phyloP scores from a whole-genome alignment of 1,284 basidiomycete species.

The Cryptococcus floricola region DNA sequence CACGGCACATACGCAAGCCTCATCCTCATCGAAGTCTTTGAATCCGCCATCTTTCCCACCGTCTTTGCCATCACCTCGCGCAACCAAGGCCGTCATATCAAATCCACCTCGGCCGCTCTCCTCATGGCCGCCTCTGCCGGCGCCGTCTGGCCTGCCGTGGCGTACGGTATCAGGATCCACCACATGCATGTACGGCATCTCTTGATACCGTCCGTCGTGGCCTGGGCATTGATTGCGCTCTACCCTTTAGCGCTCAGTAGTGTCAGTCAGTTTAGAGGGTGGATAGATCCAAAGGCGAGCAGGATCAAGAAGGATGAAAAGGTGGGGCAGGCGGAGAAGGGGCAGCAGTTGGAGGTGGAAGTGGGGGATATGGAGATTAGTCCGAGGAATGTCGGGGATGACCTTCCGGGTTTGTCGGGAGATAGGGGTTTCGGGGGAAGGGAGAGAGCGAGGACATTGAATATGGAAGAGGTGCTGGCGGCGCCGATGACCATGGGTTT shows the following conservation, averaged over 20 bases:
- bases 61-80: constrained; percentile 44
- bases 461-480: neutral
- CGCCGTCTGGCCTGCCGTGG: constrained; percentile 31
- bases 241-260: constrained; percentile 22
- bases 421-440: neutral
- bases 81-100: constrained; percentile 38
- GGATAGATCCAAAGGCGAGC: constrained; percentile 35
- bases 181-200: constrained; percentile 15
- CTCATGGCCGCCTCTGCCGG: constrained; percentile 34
- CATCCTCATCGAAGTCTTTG: constrained; percentile 41
- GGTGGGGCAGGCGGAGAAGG: neutral
- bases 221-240: constrained; percentile 21
- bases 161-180: constrained; percentile 20
- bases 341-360: neutral
- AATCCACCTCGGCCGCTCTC: constrained; percentile 31
- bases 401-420: neutral
- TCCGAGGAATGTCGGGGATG: neutral
- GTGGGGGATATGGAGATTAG: neutral
- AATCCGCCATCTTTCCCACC: constrained; percentile 45
- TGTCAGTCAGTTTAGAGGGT: constrained; percentile 18
- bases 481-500: neutral
- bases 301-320: neutral
- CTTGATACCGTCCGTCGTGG: constrained; percentile 18
- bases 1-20: constrained; percentile 25
- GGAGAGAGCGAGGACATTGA: neutral